Percentiles rank a stretch among this genome's conserved stretches.
Evolutionary conservation across 2,329 filamentous ascomycete genomes (phyloP).

Genomic region (Apiospora saccharicola): DNA sequence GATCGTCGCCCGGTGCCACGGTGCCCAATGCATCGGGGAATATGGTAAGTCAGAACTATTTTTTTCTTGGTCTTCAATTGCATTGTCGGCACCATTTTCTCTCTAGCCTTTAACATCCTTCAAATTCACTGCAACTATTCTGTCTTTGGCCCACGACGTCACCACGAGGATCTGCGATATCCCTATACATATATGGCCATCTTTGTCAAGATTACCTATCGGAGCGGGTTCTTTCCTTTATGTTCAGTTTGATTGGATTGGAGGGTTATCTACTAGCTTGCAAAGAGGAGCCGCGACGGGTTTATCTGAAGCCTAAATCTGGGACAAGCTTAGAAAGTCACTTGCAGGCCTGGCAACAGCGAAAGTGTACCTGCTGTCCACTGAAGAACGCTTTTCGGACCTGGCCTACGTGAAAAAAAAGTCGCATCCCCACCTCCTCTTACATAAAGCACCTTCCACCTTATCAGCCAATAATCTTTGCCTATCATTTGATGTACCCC

Average conservation of each 20-base stretch:
- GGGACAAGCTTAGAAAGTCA: neutral
- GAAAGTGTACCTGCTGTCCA: neutral
- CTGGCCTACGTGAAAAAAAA: neutral
- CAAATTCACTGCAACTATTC: neutral
- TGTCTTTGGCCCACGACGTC: neutral
- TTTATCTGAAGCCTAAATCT: slow-evolving; percentile 10
- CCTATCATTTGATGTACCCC: slow-evolving; percentile 7
- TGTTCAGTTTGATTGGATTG: slow-evolving; percentile 1
- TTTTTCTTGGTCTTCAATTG: neutral
- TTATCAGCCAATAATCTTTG: slow-evolving; percentile 1
- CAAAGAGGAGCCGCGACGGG: neutral
- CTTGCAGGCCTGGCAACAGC: neutral
- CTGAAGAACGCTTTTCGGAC: neutral
- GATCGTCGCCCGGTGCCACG: slow-evolving; percentile 42
- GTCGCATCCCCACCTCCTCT: neutral
- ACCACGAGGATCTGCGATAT: neutral
- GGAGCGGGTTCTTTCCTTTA: neutral
- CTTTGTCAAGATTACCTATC: neutral
- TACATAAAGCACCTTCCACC: neutral
- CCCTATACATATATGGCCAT: neutral
- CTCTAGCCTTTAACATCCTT: neutral
- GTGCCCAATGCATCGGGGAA: slow-evolving; percentile 41
- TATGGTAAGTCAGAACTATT: slow-evolving; percentile 36
- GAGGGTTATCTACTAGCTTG: slow-evolving; percentile 6
- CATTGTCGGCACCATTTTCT: neutral